phyloP scores from a whole-genome alignment of 768 basidiomycete genomes.

The Cubamyces lactineus region DNA sequence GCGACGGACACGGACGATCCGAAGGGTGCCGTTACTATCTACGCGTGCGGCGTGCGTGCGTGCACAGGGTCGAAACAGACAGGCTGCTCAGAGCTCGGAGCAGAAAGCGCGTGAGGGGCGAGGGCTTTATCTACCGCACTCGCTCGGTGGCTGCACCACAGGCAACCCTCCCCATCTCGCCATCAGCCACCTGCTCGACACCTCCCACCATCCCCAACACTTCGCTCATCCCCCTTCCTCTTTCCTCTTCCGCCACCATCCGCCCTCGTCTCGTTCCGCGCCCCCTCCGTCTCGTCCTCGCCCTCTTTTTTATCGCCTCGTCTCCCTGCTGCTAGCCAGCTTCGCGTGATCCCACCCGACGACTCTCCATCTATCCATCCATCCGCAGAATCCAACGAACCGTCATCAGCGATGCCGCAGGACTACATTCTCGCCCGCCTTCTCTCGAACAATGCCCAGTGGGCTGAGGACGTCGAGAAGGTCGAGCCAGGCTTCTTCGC shows the following conservation, averaged over 20 bases:
- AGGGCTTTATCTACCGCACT: no score
- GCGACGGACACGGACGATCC: not conserved
- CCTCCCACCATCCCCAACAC: not conserved
- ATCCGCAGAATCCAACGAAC: not conserved
- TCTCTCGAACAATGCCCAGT: conserved; percentile 61
- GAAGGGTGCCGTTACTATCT: not conserved
- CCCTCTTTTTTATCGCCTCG: not conserved
- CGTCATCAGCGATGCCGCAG: conserved; percentile 17
- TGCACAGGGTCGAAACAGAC: not conserved
- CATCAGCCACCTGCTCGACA: conserved; percentile 1
- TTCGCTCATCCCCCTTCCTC: not conserved
- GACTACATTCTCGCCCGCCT: conserved; percentile 36
- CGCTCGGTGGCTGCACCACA: not conserved
- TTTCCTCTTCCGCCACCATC: conserved; percentile 14
- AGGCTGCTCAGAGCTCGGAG: not conserved
- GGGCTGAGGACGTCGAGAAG: conserved; percentile 63
- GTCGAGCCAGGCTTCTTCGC: conserved; percentile 68
- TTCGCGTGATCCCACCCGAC: not conserved
- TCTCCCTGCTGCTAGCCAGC: not conserved
- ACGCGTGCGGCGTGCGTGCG: conserved; percentile 1
- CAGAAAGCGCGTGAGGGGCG: no score
- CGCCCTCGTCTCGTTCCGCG: not conserved
- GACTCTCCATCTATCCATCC: not conserved
- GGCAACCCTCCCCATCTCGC: not conserved
- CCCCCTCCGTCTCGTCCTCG: not conserved